phyloP scores from a whole-genome alignment of 768 basidiomycete genomes.

The Boletus sensibilis region DNA sequence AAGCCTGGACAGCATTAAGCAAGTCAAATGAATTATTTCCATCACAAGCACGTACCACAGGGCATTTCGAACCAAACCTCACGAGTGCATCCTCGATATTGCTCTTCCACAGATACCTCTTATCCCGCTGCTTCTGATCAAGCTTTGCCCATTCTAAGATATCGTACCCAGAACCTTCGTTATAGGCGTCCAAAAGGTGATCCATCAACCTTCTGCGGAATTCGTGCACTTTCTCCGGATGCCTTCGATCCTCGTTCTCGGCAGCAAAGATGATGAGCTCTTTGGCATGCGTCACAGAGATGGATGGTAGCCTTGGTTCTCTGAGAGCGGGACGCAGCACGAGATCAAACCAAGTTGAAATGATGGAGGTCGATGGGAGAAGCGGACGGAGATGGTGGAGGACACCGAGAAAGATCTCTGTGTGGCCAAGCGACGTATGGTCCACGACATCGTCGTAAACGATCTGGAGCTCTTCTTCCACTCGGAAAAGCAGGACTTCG shows the following conservation, averaged over 20 bases:
- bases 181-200: conserved; percentile 71
- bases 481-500: conserved; percentile 42
- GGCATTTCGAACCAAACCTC: conserved; percentile 58
- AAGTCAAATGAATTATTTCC: conserved; percentile 5
- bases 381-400: conserved; percentile 62
- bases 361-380: conserved; percentile 62
- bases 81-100: conserved; percentile 78
- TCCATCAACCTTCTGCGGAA: conserved; percentile 72
- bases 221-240: conserved; percentile 53
- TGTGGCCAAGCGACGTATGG: conserved; percentile 59
- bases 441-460: conserved; percentile 64
- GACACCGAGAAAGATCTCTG: conserved; percentile 64
- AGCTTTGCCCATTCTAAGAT: conserved; percentile 72
- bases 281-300: conserved; percentile 63
- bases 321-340: conserved; percentile 75
- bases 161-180: conserved; percentile 72
- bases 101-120: conserved; percentile 65
- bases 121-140: conserved; percentile 58
- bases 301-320: conserved; percentile 62
- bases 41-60: conserved; percentile 51
- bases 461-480: conserved; percentile 67
- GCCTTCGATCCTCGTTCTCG: conserved; percentile 42
- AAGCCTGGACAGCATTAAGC: conserved; percentile 46
- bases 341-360: conserved; percentile 80
- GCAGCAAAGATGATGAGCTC: conserved; percentile 67